phyloP scores from a whole-genome alignment of 2,329 filamentous ascomycete species.

The Tolypocladium guangdongense region DNA sequence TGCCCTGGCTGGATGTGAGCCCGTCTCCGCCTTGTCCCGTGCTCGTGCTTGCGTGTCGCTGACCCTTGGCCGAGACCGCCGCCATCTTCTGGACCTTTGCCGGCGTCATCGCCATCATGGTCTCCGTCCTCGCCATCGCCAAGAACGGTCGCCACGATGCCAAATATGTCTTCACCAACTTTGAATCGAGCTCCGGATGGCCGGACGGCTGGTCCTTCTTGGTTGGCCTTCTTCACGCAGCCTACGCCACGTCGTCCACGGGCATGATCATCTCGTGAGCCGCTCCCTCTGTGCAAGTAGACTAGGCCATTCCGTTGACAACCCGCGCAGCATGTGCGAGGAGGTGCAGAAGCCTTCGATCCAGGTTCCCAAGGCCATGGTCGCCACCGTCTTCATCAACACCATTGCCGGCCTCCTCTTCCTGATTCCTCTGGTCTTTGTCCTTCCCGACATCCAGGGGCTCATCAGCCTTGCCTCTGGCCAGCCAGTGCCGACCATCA shows the following conservation, averaged over 20 bases:
- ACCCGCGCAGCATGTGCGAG: conserved; percentile 52
- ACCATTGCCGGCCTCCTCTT: conserved; percentile 55
- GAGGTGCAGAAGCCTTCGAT: conserved; percentile 55
- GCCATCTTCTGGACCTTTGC: conserved; percentile 68
- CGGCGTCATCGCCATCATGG: conserved; percentile 53
- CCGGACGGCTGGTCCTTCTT: conserved; percentile 60
- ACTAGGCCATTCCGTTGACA: neutral
- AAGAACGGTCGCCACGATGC: conserved; percentile 55
- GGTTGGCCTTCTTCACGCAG: conserved; percentile 61
- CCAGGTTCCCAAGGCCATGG: conserved; percentile 65
- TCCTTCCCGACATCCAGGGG: conserved; percentile 49
- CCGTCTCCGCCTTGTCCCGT: neutral
- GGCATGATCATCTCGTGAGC: conserved; percentile 71
- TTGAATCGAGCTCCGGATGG: conserved; percentile 61
- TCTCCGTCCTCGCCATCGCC: conserved; percentile 53
- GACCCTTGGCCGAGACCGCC: conserved; percentile 42
- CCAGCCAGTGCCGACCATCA: conserved; percentile 55
- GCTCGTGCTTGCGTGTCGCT: neutral
- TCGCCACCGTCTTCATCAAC: conserved; percentile 56
- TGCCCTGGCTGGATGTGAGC: conserved; percentile 60
- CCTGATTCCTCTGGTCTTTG: conserved; percentile 58
- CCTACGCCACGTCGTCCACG: conserved; percentile 63
- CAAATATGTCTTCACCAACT: conserved; percentile 55
- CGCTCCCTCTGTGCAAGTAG: too few relatives aligned
- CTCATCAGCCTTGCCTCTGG: conserved; percentile 42